A percentile compares a stretch with the other conserved stretches of the same genome.
phyloP scores from a whole-genome alignment of 208 protist genomes.

The Wallacemonas sp. region DNA sequence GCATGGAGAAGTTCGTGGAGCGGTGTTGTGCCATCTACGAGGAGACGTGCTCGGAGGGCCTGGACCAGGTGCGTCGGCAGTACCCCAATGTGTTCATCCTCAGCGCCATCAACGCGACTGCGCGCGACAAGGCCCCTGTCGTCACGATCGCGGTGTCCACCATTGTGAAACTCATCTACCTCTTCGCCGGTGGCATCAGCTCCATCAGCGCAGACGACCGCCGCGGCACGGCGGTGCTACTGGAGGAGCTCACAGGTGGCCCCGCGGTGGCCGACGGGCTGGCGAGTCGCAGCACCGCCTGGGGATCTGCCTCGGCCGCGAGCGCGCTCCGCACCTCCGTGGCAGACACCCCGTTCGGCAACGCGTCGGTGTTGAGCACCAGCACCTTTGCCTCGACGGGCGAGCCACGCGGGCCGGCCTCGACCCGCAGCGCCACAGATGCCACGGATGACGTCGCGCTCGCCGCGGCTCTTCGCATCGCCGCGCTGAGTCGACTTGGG shows the following conservation, averaged over 20 bases:
- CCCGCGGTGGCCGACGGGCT: background rate
- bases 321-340: background rate
- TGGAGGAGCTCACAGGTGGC: background rate
- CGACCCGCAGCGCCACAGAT: conserved; percentile 4
- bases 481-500: conserved; percentile 20
- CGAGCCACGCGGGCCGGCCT: background rate
- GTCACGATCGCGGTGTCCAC: conserved; percentile 32
- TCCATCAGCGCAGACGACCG: conserved; percentile 63
- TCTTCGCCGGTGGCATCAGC: conserved; percentile 56
- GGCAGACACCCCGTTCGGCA: background rate
- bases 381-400: conserved; percentile 5
- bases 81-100: conserved; percentile 57
- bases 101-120: conserved; percentile 14
- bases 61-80: conserved; percentile 32
- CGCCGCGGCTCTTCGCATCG: conserved; percentile 32
- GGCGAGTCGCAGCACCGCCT: background rate
- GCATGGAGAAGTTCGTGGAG: conserved; percentile 22
- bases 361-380: background rate
- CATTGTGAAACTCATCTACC: conserved; percentile 51
- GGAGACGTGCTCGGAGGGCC: conserved; percentile 14
- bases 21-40: conserved; percentile 24
- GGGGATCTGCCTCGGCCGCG: background rate
- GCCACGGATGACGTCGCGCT: conserved; percentile 49
- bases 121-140: conserved; percentile 16
- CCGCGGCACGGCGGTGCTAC: conserved; percentile 10